Conservation (phyloP, 2,329 filamentous ascomycete genomes). For the Myriosclerotinia duriaeana region DNA sequence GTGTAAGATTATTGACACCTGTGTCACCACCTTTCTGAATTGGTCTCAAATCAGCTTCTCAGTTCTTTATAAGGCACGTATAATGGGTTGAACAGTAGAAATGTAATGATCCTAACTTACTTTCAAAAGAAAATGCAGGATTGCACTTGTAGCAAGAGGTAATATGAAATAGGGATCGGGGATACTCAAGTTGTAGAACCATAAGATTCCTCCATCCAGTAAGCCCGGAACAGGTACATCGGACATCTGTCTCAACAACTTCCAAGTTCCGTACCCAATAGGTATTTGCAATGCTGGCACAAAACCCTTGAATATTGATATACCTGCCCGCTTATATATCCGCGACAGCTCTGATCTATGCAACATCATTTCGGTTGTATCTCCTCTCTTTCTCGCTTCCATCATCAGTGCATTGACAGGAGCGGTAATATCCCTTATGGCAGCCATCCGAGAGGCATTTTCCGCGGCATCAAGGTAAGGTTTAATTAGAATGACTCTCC, state of each 20-base stretch:
- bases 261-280: slow-evolving; percentile 78
- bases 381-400: slow-evolving; percentile 40
- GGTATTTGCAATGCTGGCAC: slow-evolving; percentile 63
- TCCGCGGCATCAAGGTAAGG: slow-evolving; percentile 63
- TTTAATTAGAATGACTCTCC: slow-evolving; percentile 66
- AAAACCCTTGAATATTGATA: slow-evolving; percentile 52
- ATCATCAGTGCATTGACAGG: slow-evolving; percentile 59
- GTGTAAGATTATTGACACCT: slow-evolving; percentile 42
- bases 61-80: neutral
- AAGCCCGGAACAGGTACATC: slow-evolving; percentile 78
- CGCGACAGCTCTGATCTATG: slow-evolving; percentile 49
- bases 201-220: slow-evolving; percentile 67
- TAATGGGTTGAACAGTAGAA: neutral
- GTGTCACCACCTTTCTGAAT: slow-evolving; percentile 51
- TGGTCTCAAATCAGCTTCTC: neutral
- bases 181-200: slow-evolving; percentile 76
- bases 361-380: slow-evolving; percentile 50
- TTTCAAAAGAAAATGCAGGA: slow-evolving; percentile 47
- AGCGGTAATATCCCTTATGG: slow-evolving; percentile 56
- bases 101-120: slow-evolving; percentile 28
- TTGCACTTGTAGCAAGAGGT: slow-evolving; percentile 63
- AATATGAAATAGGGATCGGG: slow-evolving; percentile 77
- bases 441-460: slow-evolving; percentile 59
- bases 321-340: slow-evolving; percentile 55
- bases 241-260: slow-evolving; percentile 71